Evolutionary conservation across 2,329 filamentous ascomycete species (phyloP), one percentile per base, ranked within the genome.

Genomic region (Coniochaeta sp.): DNA sequence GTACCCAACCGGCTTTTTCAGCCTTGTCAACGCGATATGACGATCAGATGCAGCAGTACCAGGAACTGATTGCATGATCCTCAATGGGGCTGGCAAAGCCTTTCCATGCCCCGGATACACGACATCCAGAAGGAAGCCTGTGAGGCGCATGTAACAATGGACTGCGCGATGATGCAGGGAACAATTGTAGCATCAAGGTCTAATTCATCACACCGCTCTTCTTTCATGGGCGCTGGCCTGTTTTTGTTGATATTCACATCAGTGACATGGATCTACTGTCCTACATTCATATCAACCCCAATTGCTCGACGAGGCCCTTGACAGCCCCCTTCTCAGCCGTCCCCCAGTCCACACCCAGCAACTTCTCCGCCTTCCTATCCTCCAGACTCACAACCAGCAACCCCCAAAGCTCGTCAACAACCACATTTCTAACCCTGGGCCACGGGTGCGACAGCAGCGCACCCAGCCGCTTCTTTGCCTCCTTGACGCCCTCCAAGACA

Each of bases 401-500:
- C 19, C 70, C 74, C 82, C 81, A 88, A 36, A 88, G 70, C 71
- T 85, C 83, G 65, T 89, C 86, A 5, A 85, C 79, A 17, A 84
- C 85, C 54, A 78, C 71, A 62, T 73, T 81, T 62, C 87, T 76
- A 66, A 96, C 86, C 67, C 84, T 83, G 6, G 93, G 91, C 79
- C 91, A 96, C 0, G 91, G 90, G 76, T 96, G 93, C 61, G 85
- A 74, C 64, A 96, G 76, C 77, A 96, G 84, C 24, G 82, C 85
- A 0, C 83, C 82, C 44, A 97, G 76, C 71, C 92, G 90, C 69
- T 82, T 86, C 59, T 86, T 73, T 3, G 88, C 89, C 61, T 77
- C 77, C 9, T 76, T 74, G 8, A 84, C 74, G 0, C 76, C 75
- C 28, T 57, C 34, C 61, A 60, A 63, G 59, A 68, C 43, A 31